Conservation (phyloP, 2,329 filamentous ascomycete genomes). For the Fusarium drepaniforme region DNA sequence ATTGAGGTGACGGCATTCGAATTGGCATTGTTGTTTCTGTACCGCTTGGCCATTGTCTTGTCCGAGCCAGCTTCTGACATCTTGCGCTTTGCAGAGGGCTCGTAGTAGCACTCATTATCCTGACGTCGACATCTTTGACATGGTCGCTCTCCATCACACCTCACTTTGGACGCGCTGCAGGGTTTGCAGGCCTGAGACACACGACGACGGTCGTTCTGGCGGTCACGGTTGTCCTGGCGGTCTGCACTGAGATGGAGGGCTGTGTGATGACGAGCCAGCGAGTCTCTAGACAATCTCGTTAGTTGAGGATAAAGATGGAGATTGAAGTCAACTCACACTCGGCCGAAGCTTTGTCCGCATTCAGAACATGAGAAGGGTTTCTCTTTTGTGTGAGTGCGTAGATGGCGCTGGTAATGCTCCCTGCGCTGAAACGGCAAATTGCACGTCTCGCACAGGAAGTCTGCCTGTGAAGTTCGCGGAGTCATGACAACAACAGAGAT, state of each 20-base stretch:
- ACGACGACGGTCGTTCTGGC: not conserved
- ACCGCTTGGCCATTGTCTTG: not conserved
- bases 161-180: not conserved
- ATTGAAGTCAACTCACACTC: conserved; percentile 2
- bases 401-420: conserved; percentile 9
- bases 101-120: conserved; percentile 7
- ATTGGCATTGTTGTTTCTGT: not conserved
- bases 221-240: not conserved
- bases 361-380: conserved; percentile 13
- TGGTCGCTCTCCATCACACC: not conserved
- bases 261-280: conserved; percentile 12
- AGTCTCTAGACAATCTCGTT: not conserved
- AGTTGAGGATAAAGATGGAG: not conserved
- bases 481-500: not conserved
- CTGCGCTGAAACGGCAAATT: conserved; percentile 8
- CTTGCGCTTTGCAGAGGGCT: conserved; percentile 11
- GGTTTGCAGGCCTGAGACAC: conserved; percentile 12
- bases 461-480: not conserved
- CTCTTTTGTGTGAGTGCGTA: conserved; percentile 14
- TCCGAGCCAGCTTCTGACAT: not conserved
- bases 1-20: not conserved
- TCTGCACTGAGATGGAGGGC: not conserved
- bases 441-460: conserved; percentile 12
- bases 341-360: conserved; percentile 13
- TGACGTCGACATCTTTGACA: conserved; percentile 9